Evolutionary conservation across 2,329 filamentous ascomycete species (phyloP).

Genomic region (Fusarium piperis): DNA sequence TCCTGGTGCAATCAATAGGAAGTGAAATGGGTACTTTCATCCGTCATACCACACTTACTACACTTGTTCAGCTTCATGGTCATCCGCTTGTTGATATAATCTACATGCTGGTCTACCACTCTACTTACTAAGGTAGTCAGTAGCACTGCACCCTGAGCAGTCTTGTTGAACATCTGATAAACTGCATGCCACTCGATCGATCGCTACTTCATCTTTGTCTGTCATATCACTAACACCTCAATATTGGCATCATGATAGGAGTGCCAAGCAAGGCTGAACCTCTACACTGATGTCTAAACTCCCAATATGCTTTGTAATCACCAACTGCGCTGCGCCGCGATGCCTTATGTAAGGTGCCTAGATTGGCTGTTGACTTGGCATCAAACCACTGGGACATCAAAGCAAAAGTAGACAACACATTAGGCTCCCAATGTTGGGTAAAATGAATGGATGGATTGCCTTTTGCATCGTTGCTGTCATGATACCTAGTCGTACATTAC

Average conservation of each 20-base stretch:
- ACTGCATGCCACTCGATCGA: not conserved
- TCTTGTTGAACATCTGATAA: not conserved
- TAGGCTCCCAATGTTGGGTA: not conserved
- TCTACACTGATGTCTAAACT: not conserved
- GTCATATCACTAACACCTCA: not conserved
- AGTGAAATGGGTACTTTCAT: not conserved
- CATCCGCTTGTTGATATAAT: not conserved
- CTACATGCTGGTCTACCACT: not conserved
- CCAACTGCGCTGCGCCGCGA: not conserved
- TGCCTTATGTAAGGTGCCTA: not conserved
- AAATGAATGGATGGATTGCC: not conserved
- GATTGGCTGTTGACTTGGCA: conserved; percentile 2
- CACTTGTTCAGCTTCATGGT: not conserved
- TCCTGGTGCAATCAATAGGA: not conserved
- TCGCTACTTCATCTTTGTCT: not conserved
- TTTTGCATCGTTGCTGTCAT: not conserved
- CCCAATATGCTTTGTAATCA: conserved; percentile 13
- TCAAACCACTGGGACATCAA: conserved; percentile 1
- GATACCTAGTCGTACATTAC: not conserved
- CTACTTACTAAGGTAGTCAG: not conserved
- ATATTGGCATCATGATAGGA: not conserved
- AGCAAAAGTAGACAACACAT: not conserved
- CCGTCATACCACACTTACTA: not conserved
- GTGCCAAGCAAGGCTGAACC: not conserved
- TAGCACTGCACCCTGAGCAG: not conserved